A percentile compares a stretch with the other conserved stretches of the same genome.
Conservation (phyloP, 2,329 filamentous ascomycete genomes). For the Verticillium isaacii region DNA sequence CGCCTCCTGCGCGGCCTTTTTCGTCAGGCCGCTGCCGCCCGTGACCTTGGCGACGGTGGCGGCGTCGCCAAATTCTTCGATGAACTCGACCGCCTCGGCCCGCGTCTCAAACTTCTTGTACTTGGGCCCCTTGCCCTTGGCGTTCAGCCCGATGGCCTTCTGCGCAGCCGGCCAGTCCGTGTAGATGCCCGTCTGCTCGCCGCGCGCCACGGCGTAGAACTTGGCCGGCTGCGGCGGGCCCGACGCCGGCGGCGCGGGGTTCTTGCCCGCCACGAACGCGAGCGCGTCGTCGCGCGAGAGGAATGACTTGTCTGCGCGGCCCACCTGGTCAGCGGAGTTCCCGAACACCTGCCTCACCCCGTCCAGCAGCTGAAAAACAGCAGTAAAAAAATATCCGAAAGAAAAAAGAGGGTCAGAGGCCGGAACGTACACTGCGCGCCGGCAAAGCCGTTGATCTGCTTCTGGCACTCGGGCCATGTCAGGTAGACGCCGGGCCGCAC, state of each 20-base stretch:
- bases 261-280: slow-evolving; percentile 65
- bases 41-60: slow-evolving; percentile 30
- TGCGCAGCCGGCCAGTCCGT: slow-evolving; percentile 64
- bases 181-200: slow-evolving; percentile 55
- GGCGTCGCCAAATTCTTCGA: slow-evolving; percentile 44
- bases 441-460: slow-evolving; percentile 54
- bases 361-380: no score
- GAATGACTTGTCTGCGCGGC: slow-evolving; percentile 73
- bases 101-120: slow-evolving; percentile 66
- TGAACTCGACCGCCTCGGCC: slow-evolving; percentile 74
- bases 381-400: no score
- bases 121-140: slow-evolving; percentile 64
- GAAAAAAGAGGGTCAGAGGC: no score
- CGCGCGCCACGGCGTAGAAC: slow-evolving; percentile 59
- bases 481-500: slow-evolving; percentile 56
- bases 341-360: no score
- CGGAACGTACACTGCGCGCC: slow-evolving; percentile 62
- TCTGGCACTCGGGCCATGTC: slow-evolving; percentile 56
- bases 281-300: slow-evolving; percentile 68
- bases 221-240: slow-evolving; percentile 36
- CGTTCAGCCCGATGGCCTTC: slow-evolving; percentile 53
- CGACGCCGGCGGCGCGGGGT: slow-evolving; percentile 25
- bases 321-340: neutral
- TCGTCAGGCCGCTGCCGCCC: slow-evolving; percentile 13
- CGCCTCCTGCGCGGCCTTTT: slow-evolving; percentile 28